phyloP scores from a whole-genome alignment of 495 filamentous ascomycete species.

The Aspergillus panamensis region DNA sequence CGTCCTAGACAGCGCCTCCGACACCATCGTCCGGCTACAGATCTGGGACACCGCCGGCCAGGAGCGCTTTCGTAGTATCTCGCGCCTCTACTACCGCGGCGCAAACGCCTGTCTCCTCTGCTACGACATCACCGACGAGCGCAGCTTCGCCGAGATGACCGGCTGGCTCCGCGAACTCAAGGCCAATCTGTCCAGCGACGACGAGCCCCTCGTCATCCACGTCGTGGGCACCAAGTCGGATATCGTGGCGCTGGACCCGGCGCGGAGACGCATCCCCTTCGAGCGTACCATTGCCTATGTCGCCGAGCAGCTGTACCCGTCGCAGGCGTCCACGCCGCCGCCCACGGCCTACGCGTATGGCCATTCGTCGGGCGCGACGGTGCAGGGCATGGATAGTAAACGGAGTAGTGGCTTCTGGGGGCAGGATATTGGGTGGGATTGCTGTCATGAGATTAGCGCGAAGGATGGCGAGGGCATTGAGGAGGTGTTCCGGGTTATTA shows the following conservation, averaged over 20 bases:
- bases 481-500: slow-evolving; percentile 94
- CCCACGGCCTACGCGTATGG: slow-evolving; percentile 48
- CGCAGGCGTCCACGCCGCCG: slow-evolving; percentile 59
- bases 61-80: slow-evolving; percentile 91
- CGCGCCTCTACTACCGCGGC: slow-evolving; percentile 89
- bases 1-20: slow-evolving; percentile 77
- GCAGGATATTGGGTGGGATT: slow-evolving; percentile 90
- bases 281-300: slow-evolving; percentile 94
- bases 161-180: slow-evolving; percentile 81
- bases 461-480: slow-evolving; percentile 95
- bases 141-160: slow-evolving; percentile 90
- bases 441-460: slow-evolving; percentile 93
- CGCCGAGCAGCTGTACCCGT: slow-evolving; percentile 78
- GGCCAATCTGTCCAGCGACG: slow-evolving; percentile 52
- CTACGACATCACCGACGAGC: slow-evolving; percentile 86
- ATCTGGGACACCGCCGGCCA: slow-evolving; percentile 96
- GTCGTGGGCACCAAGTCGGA: slow-evolving; percentile 96
- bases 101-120: slow-evolving; percentile 92
- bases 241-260: slow-evolving; percentile 77
- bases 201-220: slow-evolving; percentile 79
- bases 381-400: slow-evolving; percentile 68
- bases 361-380: slow-evolving; percentile 35
- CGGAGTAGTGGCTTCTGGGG: slow-evolving; percentile 84
- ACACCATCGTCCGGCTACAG: slow-evolving; percentile 76
- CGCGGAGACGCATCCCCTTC: slow-evolving; percentile 76